phyloP scores from a whole-genome alignment of 306 rosid genomes.

The cucumber (Cucumis sativus) region Cucumber_9930_V3 NC_026659.2:9649001-9649500 shows the following conservation, averaged over 20 bases:
- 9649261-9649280: slow-evolving; percentile 71
- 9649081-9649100: neutral
- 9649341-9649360: slow-evolving; percentile 90
- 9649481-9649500: neutral
- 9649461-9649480: neutral
- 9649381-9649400: slow-evolving; percentile 29
- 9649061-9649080: neutral
- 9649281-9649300: slow-evolving; percentile 84
- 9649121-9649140: neutral
- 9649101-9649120: neutral
- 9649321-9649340: slow-evolving; percentile 74
- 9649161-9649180: neutral
- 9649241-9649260: slow-evolving; percentile 81
- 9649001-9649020: neutral
- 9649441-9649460: neutral
- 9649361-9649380: slow-evolving; percentile 95
- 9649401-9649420: neutral
- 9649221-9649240: neutral
- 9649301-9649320: slow-evolving; percentile 99
- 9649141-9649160: neutral
- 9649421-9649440: neutral
- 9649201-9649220: neutral
- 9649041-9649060: neutral
- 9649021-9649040: neutral
- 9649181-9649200: neutral